Conservation (phyloP, 2,329 filamentous ascomycete genomes). For the Keithomyces neogunnii region DNA sequence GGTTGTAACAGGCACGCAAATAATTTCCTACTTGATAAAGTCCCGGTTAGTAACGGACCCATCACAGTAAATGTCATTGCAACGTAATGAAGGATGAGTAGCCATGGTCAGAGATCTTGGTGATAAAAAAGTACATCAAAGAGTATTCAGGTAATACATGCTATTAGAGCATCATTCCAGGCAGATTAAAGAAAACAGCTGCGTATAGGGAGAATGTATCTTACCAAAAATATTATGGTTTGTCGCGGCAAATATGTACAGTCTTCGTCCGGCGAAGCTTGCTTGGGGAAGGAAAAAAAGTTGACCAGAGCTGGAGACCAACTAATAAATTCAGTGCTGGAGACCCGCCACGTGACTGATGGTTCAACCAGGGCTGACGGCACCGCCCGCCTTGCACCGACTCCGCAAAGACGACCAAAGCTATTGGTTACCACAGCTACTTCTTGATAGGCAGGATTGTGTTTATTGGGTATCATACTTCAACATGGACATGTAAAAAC, state of each 20-base stretch:
- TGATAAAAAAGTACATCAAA: constrained; percentile 54
- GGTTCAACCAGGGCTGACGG: not conserved
- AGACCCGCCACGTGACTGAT: constrained; percentile 7
- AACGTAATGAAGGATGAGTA: constrained; percentile 4
- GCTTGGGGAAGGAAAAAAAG: constrained; percentile 1
- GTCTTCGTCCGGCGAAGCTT: not conserved
- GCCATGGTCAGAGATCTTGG: constrained; percentile 61
- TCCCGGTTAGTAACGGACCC: not conserved
- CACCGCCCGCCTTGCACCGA: not conserved
- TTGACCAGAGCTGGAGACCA: not conserved
- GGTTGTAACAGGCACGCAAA: not conserved
- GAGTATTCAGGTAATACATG: constrained; percentile 52
- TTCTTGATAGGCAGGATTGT: not conserved
- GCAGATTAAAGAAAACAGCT: constrained; percentile 5
- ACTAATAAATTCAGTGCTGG: not conserved
- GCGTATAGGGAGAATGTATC: constrained; percentile 5
- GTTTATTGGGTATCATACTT: constrained; percentile 10
- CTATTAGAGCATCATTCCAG: constrained; percentile 45
- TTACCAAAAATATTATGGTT: constrained; percentile 5
- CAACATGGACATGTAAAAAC: constrained; percentile 2
- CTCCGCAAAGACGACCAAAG: not conserved
- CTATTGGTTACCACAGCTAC: not conserved
- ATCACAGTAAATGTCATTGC: not conserved
- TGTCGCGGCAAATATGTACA: not conserved
- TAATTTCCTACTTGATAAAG: not conserved